Evolutionary conservation across 257 asterid genomes (phyloP).

Genomic region (Cynanchum wilfordii): DNA sequence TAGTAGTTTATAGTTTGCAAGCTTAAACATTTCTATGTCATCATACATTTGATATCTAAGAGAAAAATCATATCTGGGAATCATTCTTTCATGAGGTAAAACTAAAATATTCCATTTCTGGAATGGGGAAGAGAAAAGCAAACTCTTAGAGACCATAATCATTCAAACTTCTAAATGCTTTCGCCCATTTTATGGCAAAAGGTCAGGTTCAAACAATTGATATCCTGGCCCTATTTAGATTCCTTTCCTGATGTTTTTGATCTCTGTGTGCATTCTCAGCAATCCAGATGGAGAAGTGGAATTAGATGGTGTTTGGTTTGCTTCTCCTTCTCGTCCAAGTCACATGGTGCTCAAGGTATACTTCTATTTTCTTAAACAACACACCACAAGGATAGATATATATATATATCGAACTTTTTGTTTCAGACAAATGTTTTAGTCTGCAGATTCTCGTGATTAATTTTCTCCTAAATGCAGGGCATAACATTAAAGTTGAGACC

Average conservation of each 20-base stretch:
- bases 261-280: conserved; percentile 28
- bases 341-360: conserved; percentile 73
- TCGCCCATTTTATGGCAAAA: not conserved
- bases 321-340: conserved; percentile 86
- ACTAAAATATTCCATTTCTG: not conserved
- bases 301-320: conserved; percentile 80
- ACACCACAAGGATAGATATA: not conserved
- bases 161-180: not conserved
- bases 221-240: not conserved
- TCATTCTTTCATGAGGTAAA: not conserved
- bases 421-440: not conserved
- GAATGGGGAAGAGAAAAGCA: not conserved
- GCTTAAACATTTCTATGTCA: not conserved
- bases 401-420: not conserved
- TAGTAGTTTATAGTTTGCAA: conserved; percentile 17
- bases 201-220: not conserved
- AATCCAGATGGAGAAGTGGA: conserved; percentile 71
- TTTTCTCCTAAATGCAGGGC: conserved; percentile 46
- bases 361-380: not conserved
- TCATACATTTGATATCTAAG: not conserved
- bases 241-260: not conserved
- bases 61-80: not conserved
- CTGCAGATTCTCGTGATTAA: not conserved
- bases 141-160: not conserved
- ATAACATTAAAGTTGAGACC: conserved; percentile 54